Percentiles rank a stretch among this genome's conserved stretches.
Evolutionary conservation across 1,284 basidiomycete genomes (phyloP).

Genomic region (Leccinum variabile): DNA sequence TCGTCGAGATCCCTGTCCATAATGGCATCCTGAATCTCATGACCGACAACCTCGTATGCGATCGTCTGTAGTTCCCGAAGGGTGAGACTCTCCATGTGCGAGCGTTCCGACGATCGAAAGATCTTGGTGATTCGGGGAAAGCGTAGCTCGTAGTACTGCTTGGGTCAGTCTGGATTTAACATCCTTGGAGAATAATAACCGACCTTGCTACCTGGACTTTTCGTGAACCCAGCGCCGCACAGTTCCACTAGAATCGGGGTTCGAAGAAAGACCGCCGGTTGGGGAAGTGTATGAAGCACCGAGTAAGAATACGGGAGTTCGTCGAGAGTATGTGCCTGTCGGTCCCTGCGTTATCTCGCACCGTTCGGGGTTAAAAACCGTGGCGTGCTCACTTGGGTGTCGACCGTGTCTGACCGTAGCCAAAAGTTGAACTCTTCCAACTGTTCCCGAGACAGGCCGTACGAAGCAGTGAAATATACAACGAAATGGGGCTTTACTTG

Average conservation of each 20-base stretch:
- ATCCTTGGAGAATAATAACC: no score
- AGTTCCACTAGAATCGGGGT: constrained; percentile 71
- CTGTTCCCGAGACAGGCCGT: constrained; percentile 63
- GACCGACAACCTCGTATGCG: constrained; percentile 51
- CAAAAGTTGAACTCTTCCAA: constrained; percentile 72
- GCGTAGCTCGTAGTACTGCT: no score
- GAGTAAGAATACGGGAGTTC: constrained; percentile 54
- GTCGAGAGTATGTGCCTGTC: constrained; percentile 15
- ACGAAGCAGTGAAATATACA: constrained; percentile 72
- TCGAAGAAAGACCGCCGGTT: constrained; percentile 59
- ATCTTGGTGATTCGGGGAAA: constrained; percentile 60
- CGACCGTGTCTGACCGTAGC: constrained; percentile 50
- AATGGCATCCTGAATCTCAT: constrained; percentile 39
- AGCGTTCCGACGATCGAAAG: constrained; percentile 57
- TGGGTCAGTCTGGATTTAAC: no score
- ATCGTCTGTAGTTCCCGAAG: constrained; percentile 50
- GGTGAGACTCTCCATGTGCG: constrained; percentile 56
- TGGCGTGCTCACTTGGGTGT: constrained; percentile 20
- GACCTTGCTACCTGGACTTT: no score
- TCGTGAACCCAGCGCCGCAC: constrained; percentile 49
- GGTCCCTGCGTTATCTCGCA: constrained; percentile 13
- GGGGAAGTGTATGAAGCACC: constrained; percentile 46
- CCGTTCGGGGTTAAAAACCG: background rate
- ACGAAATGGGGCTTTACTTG: constrained; percentile 57
- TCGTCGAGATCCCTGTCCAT: constrained; percentile 40